Evolutionary conservation across 805 yeast genomes (phyloP), one percentile per base, ranked within the genome.

Genomic region (Myxozyma udenii): DNA sequence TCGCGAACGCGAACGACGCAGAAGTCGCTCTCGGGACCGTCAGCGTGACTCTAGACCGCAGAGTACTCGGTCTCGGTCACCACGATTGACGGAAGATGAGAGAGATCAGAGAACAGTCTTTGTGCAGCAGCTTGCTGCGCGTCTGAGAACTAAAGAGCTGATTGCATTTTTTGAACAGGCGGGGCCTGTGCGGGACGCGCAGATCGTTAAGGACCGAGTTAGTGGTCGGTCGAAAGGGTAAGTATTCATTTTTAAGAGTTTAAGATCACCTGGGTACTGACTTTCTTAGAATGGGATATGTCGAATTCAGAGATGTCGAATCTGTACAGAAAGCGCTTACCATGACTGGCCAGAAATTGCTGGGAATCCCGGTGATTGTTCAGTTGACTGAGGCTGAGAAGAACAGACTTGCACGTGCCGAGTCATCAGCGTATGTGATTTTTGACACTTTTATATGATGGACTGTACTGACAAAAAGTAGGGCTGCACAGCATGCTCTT

Each of bases 361-460:
- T 67, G 21, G 71, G 70, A 12, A 66, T 68, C 32, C 70, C 71
- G 3, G 61, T 67, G 14, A 60, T 66, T 45, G 70, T 64, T 4
- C 64, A 66, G 51, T 53, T 55, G n/a, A 65, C 69, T 3, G 70
- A 67, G 44, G 63, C 68, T 3, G 71, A 67, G 42, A 64, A 63
- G 50, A 66, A 66, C 48, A 44, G 66, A 32, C 64, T 56, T 46
- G 66, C 68, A 4, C 44, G 54, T 19, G 61, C 55, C 9, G 58
- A 51, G 36, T 55, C 60, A 11, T 55, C 60, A 18, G 58, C 58
- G 60, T 55, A 46, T 22, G 60, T 44, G 9, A 2, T 6, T 22
- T 18, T 23, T 16, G 14, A 28, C 30, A 6, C n/a, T 25, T 11
- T 36, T 19, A 26, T 9, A 11, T 43, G 30, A 25, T 16, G 33